Base-by-base conservation (phyloP, 352 stramenopile species). In the Globisporangium lucens region DNA sequence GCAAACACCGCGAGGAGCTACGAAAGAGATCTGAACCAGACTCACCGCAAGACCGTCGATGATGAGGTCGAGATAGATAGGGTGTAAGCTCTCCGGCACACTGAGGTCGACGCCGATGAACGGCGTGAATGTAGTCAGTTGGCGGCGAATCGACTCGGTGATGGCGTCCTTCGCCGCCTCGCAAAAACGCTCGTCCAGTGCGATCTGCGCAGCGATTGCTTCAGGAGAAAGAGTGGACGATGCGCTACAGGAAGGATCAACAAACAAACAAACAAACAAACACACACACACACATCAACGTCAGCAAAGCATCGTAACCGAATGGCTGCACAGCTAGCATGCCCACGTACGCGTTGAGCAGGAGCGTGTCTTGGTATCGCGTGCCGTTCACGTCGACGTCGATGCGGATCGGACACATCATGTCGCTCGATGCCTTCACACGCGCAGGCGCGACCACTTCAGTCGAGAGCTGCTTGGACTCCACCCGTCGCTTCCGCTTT, bases 321-420 rank as follows among this genome's bases (percentile, higher is more conserved):
- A 41, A 7, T 30, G 17, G 41, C 15, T n/a, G 7, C 63, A 69
- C 5, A 2, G 10, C 12, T 5, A 52, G 30, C 41, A 47, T 36
- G 30, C 3, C 20, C 4, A 58, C 83, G 49, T 75, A 91, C 83
- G 66, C 72, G 57, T 89, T 84, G 66, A 93, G 55, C 9, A 92
- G 72, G 41, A 95, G 76, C 13, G 85, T 91, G 67, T 95, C 87
- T 62, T 93, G 85, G 67, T 85, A 95, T 2, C 83, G 79, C 63
- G 87, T 74, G 22, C 85, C 85, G 62, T 92, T 79, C 55, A 90
- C 72, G 46, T 95, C 83, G 20, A 95, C 76, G 52, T 95, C 85
- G 38, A 95, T 76, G 17, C 87, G 85, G 53, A 95, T 85, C 10
- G 87, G 85, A 38, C 83, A 90, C 15, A 95, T 78, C 66, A 80